These are phyloP conservation scores for Pichia sp. DNA, from an alignment of 1,139 yeast species.

Conservation along the genomic window DNA sequence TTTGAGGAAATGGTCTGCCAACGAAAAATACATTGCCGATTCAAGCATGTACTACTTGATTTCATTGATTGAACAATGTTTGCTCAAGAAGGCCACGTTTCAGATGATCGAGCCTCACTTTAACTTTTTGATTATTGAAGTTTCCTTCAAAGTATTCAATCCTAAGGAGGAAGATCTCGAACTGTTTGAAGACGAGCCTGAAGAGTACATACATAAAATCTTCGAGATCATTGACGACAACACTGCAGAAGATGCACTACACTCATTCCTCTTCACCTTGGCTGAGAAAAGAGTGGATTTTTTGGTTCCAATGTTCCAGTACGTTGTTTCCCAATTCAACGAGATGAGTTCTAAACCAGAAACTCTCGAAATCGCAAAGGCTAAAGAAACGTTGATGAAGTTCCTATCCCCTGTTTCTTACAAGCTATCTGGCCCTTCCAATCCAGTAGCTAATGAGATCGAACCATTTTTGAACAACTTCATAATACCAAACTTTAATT, in stretches of 20 bases:
- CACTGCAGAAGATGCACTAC: constrained; percentile 67
- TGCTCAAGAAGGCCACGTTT: constrained; percentile 70
- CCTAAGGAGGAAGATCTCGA: constrained; percentile 70
- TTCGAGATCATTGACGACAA: constrained; percentile 59
- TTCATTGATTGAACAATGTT: constrained; percentile 66
- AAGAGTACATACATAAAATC: constrained; percentile 78
- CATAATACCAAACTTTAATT: constrained; percentile 69
- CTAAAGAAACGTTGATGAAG: constrained; percentile 76
- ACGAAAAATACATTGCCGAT: constrained; percentile 63
- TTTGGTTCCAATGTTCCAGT: constrained; percentile 59
- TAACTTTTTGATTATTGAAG: constrained; percentile 60
- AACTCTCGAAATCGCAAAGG: constrained; percentile 55
- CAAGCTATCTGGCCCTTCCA: constrained; percentile 48
- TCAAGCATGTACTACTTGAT: constrained; percentile 65
- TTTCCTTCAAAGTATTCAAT: constrained; percentile 73
- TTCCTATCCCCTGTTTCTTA: constrained; percentile 71
- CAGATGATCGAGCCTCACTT: constrained; percentile 64
- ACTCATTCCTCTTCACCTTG: constrained; percentile 58
- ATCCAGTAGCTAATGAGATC: constrained; percentile 62
- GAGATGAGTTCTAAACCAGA: constrained; percentile 39
- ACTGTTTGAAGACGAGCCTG: constrained; percentile 82
- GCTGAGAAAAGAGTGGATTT: constrained; percentile 61
- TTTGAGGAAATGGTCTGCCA: constrained; percentile 69
- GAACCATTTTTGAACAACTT: constrained; percentile 61
- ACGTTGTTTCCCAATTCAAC: constrained; percentile 52